phyloP scores from a whole-genome alignment of 2,329 filamentous ascomycete genomes.

The Exophiala alcalophila region DNA sequence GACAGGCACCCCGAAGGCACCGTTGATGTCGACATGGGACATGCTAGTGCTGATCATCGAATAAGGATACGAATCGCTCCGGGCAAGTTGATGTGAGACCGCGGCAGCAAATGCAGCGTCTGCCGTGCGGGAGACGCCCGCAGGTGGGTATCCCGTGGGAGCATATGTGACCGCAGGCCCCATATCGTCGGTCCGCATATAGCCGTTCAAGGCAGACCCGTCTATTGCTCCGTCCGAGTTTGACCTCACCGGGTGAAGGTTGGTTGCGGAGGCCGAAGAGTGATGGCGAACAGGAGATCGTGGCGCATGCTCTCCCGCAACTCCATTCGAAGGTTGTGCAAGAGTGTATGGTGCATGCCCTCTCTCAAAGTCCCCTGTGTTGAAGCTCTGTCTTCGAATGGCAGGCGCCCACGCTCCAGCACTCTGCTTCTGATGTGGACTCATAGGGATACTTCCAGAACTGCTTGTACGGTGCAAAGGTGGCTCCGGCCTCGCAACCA shows the following conservation, averaged over 20 bases:
- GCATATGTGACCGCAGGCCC: conserved; percentile 12
- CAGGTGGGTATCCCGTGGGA: conserved; percentile 17
- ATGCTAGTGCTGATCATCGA: conserved; percentile 21
- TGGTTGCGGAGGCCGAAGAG: conserved; percentile 22
- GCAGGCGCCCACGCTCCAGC: conserved; percentile 32
- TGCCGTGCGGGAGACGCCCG: conserved; percentile 25
- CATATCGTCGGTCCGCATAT: conserved; percentile 21
- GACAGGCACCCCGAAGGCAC: conserved; percentile 65
- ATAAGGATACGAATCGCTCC: conserved; percentile 27
- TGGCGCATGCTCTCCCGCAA: conserved; percentile 13
- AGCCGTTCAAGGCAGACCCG: conserved; percentile 16
- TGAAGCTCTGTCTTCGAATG: conserved; percentile 31
- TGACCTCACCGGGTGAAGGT: conserved; percentile 22
- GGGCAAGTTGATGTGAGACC: conserved; percentile 32
- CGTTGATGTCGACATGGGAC: conserved; percentile 38
- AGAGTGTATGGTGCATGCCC: conserved; percentile 11
- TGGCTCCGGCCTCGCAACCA: conserved; percentile 30
- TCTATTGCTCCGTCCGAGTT: conserved; percentile 20
- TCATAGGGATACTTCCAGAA: conserved; percentile 33
- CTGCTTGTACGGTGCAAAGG: conserved; percentile 32
- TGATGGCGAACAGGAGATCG: conserved; percentile 26
- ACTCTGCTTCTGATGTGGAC: conserved; percentile 33
- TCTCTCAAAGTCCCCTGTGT: conserved; percentile 16
- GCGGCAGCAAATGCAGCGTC: conserved; percentile 32
- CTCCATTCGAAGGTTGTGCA: conserved; percentile 9